phyloP scores from a whole-genome alignment of 1,284 basidiomycete genomes.

The Sanguinoderma infundibulare region DNA sequence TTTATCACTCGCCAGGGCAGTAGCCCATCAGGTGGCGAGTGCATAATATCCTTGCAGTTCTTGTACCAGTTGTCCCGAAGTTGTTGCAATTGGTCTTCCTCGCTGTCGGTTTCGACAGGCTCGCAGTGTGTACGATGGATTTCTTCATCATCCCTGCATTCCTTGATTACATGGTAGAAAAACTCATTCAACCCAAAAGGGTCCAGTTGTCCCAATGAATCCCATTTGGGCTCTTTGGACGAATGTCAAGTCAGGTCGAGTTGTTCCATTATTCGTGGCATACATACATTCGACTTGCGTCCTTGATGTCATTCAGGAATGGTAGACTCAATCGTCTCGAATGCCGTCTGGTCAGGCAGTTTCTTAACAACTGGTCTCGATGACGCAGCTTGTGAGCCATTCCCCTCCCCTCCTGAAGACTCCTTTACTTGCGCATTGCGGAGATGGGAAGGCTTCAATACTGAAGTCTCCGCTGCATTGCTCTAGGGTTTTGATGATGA shows the following conservation, averaged over 20 bases:
- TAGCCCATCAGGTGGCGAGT: slow-evolving; percentile 6
- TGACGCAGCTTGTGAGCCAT: background rate
- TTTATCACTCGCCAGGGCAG: slow-evolving; percentile 11
- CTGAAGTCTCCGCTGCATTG: background rate
- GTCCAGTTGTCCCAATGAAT: slow-evolving; percentile 1
- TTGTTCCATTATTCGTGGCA: background rate
- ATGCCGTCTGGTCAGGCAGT: background rate
- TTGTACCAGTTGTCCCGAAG: slow-evolving; percentile 15
- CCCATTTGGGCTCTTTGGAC: background rate
- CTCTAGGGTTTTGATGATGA: background rate
- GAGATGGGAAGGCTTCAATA: slow-evolving; percentile 9
- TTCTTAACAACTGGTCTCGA: background rate
- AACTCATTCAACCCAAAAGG: slow-evolving; percentile 6
- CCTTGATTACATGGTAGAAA: background rate
- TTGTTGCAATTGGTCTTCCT: background rate
- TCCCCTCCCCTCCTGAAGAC: slow-evolving; percentile 12
- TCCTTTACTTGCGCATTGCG: background rate
- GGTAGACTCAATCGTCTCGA: background rate
- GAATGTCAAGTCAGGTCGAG: slow-evolving; percentile 1
- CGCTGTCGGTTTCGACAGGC: background rate
- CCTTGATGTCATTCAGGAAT: slow-evolving; percentile 7
- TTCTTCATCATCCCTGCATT: slow-evolving; percentile 5
- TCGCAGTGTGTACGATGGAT: slow-evolving; percentile 2
- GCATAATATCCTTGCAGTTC: slow-evolving; percentile 10
- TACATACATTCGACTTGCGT: background rate